Evolutionary conservation across 139 green algal genomes (phyloP).

Genomic region (Penium margaritaceum): DNA sequence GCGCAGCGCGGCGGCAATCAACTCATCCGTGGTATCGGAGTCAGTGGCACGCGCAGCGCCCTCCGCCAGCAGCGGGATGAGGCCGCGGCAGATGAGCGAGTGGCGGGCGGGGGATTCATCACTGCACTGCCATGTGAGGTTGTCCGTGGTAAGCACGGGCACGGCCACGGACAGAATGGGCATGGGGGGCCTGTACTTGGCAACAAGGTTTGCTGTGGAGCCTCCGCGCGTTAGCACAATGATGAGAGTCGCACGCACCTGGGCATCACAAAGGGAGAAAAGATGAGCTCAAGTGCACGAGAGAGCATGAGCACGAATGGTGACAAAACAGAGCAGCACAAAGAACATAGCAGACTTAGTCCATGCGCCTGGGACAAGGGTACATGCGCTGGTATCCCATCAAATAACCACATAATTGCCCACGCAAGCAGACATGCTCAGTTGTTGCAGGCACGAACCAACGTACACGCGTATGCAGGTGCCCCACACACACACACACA

Average conservation of each 20-base stretch:
- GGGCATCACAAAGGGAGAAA: not conserved
- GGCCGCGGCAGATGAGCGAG: conserved; percentile 45
- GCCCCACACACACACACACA: too few species aligned
- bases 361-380: too few species aligned
- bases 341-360: too few species aligned
- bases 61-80: conserved; percentile 46
- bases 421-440: too few species aligned
- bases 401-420: too few species aligned
- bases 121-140: conserved; percentile 26
- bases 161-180: conserved; percentile 53
- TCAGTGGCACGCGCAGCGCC: conserved; percentile 38
- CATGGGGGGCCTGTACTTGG: conserved; percentile 52
- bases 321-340: too few species aligned
- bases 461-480: too few species aligned
- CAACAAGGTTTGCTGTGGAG: conserved; percentile 48
- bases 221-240: conserved; percentile 51
- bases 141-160: conserved; percentile 47
- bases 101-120: conserved; percentile 44
- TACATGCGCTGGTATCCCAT: too few species aligned
- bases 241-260: conserved; percentile 68
- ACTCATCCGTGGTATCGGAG: conserved; percentile 40
- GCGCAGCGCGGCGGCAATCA: conserved; percentile 26
- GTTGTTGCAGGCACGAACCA: too few species aligned
- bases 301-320: too few species aligned
- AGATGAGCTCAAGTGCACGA: too few species aligned